Conservation (phyloP, 371 early-diverging fungal species). For the Mucor racemosus region DNA sequence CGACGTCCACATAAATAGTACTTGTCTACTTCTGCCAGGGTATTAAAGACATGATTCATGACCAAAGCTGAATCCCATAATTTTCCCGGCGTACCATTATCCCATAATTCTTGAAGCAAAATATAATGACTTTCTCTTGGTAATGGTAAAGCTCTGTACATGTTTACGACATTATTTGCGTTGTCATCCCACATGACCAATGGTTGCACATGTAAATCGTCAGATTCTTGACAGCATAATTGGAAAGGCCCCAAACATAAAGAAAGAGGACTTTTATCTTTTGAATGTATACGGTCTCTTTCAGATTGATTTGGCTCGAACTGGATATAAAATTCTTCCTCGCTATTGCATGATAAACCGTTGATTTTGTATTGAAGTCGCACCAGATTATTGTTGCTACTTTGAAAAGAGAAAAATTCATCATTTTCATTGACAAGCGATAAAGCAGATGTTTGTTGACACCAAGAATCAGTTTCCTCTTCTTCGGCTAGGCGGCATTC, state of each 20-base stretch:
- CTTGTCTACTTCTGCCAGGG: slow-evolving; percentile 8
- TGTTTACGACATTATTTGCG: neutral
- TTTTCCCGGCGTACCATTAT: slow-evolving; percentile 53
- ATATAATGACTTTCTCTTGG: slow-evolving; percentile 2
- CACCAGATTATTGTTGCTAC: neutral
- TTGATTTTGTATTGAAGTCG: neutral
- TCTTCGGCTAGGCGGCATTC: slow-evolving; percentile 1
- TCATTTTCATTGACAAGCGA: no score
- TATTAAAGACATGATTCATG: slow-evolving; percentile 37
- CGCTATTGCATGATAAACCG: neutral
- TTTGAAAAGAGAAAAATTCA: neutral
- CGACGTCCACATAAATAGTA: slow-evolving; percentile 25
- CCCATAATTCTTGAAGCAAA: slow-evolving; percentile 42
- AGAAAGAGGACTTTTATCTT: neutral
- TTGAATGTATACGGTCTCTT: neutral
- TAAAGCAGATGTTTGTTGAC: neutral
- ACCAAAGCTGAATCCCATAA: slow-evolving; percentile 62
- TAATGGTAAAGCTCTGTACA: slow-evolving; percentile 9
- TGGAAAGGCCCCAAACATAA: slow-evolving; percentile 12
- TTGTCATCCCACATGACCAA: slow-evolving; percentile 1
- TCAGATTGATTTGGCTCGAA: neutral
- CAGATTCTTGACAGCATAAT: neutral
- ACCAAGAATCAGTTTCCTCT: slow-evolving; percentile 5
- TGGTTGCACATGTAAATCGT: neutral
- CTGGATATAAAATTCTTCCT: neutral